Conservation (phyloP, 208 protist genomes). For the Acanthamoeba castellanii region DNA sequence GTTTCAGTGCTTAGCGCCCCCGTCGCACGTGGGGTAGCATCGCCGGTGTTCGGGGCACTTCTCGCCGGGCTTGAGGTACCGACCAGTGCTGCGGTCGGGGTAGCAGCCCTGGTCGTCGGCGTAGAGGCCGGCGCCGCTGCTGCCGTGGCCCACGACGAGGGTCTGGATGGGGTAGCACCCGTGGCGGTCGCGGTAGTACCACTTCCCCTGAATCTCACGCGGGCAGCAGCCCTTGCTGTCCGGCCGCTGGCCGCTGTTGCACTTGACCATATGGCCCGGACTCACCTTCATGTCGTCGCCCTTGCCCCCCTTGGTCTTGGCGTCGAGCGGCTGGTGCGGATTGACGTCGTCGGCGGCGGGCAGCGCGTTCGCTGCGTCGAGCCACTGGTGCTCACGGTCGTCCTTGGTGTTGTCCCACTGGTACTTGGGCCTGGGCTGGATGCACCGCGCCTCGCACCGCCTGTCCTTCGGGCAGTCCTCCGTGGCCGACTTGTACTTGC, state of each 20-base stretch:
- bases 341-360: neutral
- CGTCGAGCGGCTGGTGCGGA: neutral
- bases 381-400: neutral
- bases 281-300: neutral
- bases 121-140: neutral
- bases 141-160: neutral
- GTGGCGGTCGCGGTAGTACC: neutral
- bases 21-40: neutral
- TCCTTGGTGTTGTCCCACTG: neutral
- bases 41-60: neutral
- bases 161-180: neutral
- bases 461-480: neutral
- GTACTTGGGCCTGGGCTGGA: neutral
- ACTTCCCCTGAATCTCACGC: neutral
- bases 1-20: neutral
- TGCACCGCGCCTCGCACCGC: neutral
- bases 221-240: neutral
- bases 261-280: neutral
- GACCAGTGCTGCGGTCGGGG: neutral
- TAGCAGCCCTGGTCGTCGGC: conserved; percentile 6
- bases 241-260: neutral
- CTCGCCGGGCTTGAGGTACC: neutral
- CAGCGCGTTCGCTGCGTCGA: neutral
- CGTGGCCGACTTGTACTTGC: neutral
- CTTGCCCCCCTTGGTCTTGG: neutral